A percentile compares a stretch with the other conserved stretches of the same genome.
Evolutionary conservation across 1,284 basidiomycete species (phyloP).

Genomic region (Ustilago cynodontis): DNA sequence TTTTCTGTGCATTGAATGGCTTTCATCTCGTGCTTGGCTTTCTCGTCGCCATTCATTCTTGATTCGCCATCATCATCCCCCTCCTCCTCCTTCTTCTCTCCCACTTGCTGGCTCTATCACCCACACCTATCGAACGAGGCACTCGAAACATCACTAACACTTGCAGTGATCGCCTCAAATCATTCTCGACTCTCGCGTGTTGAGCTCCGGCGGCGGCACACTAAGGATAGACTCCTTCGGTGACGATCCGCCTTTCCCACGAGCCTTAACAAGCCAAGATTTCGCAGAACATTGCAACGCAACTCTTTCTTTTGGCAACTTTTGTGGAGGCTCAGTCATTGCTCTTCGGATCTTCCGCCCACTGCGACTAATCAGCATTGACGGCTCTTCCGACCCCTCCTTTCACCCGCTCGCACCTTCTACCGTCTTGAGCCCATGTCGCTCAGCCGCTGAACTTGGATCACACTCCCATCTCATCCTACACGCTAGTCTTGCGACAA

Average conservation of each 20-base stretch:
- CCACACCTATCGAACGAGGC: background rate
- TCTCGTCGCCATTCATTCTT: conserved; percentile 1
- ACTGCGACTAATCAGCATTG: background rate
- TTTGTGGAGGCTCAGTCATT: background rate
- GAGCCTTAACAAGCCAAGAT: background rate
- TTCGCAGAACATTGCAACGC: background rate
- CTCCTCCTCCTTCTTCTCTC: background rate
- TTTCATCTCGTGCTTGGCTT: background rate
- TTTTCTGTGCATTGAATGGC: background rate
- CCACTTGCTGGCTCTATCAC: background rate
- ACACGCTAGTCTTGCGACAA: too few species aligned
- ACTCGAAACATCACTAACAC: background rate
- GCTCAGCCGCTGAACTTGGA: background rate
- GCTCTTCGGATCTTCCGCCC: conserved; percentile 1
- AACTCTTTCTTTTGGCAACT: background rate
- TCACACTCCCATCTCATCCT: background rate
- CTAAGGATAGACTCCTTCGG: background rate
- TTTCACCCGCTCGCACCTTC: background rate
- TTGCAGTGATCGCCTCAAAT: background rate
- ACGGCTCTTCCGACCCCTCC: background rate
- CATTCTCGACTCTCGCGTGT: background rate
- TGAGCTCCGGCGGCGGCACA: background rate
- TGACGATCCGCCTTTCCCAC: background rate
- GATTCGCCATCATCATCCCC: background rate
- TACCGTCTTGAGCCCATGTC: conserved; percentile 1